phyloP scores from a whole-genome alignment of 73 alveolate genomes.

The Vitrella brassicaformis region DNA sequence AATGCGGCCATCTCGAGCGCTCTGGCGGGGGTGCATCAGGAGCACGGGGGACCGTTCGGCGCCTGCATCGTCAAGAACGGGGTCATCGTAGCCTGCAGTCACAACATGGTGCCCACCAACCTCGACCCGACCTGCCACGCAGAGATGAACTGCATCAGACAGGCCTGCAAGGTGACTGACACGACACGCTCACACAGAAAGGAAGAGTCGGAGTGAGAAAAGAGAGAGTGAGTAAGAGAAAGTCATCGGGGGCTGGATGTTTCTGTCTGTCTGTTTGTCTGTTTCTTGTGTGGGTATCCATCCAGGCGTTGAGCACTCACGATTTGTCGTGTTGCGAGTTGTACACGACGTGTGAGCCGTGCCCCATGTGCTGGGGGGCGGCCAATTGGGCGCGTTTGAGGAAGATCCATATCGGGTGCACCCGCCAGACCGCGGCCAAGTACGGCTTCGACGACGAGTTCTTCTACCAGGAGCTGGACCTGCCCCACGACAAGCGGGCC shows the following conservation, averaged over 20 bases:
- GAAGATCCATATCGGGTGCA: not conserved
- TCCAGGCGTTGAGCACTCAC: constrained; percentile 20
- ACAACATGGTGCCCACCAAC: constrained; percentile 24
- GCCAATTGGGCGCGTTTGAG: constrained; percentile 9
- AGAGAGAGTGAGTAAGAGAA: too few relatives aligned
- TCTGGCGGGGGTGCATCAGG: not conserved
- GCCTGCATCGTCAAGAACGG: constrained; percentile 29
- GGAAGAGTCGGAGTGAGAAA: too few relatives aligned
- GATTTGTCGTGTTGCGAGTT: constrained; percentile 31
- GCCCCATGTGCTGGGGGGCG: constrained; percentile 44
- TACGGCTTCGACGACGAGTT: constrained; percentile 38
- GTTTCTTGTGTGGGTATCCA: too few relatives aligned
- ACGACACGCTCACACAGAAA: too few relatives aligned
- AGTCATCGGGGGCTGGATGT: too few relatives aligned
- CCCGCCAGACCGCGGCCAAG: constrained; percentile 35
- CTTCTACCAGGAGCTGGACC: not conserved
- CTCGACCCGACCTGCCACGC: constrained; percentile 37
- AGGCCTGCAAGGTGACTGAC: constrained; percentile 19
- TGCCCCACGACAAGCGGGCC: not conserved
- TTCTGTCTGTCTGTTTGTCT: too few relatives aligned
- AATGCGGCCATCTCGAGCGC: not conserved
- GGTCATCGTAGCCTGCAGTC: not conserved
- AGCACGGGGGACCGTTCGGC: constrained; percentile 15
- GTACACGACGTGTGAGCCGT: constrained; percentile 36
- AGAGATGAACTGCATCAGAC: constrained; percentile 30